These are phyloP conservation scores for Geum urbanum DNA, from an alignment of 306 rosid genomes.

Conservation along the genomic window DNA sequence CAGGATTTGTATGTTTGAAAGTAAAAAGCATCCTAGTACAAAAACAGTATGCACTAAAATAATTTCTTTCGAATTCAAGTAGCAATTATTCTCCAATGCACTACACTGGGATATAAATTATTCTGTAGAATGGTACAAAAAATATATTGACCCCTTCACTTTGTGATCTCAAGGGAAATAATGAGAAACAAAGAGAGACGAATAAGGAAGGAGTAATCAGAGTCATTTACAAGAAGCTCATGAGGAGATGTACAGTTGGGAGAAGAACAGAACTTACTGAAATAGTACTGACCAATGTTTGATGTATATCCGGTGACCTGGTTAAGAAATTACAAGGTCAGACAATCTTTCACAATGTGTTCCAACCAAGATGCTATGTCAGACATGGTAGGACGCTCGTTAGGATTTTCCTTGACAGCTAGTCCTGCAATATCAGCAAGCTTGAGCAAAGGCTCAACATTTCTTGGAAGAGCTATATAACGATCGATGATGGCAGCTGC, in stretches of 20 bases:
- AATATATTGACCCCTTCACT: conserved; percentile 37
- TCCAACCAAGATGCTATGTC: conserved; percentile 76
- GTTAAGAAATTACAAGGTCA: conserved; percentile 39
- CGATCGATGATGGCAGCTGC: conserved; percentile 68
- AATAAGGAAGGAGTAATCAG: conserved; percentile 20
- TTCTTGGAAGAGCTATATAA: conserved; percentile 57
- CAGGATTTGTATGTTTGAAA: not conserved
- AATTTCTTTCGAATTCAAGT: not conserved
- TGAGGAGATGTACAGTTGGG: conserved; percentile 50
- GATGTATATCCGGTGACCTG: conserved; percentile 1
- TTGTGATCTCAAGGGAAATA: conserved; percentile 29
- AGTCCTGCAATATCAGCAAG: conserved; percentile 74
- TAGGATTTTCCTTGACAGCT: conserved; percentile 52
- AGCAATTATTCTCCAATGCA: conserved; percentile 14
- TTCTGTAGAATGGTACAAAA: conserved; percentile 30
- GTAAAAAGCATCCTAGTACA: not conserved
- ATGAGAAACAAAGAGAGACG: conserved; percentile 21
- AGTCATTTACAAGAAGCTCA: conserved; percentile 43
- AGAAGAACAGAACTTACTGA: conserved; percentile 27
- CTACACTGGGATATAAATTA: conserved; percentile 15
- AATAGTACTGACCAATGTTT: conserved; percentile 11
- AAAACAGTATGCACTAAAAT: not conserved
- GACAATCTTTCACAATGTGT: conserved; percentile 76
- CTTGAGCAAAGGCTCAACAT: conserved; percentile 81
- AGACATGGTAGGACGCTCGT: conserved; percentile 59